Base-by-base conservation (phyloP, 352 stramenopile genomes). In the Discostella stelligera region DNA sequence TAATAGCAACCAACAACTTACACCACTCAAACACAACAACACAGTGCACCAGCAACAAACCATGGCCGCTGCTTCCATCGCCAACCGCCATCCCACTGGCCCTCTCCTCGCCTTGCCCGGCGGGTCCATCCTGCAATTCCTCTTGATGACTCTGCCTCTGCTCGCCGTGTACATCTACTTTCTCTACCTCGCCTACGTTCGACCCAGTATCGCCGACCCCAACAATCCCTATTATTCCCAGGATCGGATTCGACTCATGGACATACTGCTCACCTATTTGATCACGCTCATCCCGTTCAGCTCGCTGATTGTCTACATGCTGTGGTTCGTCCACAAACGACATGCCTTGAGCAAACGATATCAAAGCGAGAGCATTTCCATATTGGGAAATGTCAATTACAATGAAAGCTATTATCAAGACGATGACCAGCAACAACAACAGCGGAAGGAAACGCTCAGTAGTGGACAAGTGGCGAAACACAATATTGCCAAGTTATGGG, bases 101-200 rank as follows among this genome's bases (percentile, higher is more conserved):
- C 80, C 70, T 10, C 69, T 77, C 44, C 62, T 80, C 3, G 72
- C 71, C 44, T 56, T 80, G 23, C 69, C 63, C 52, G 52, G 65
- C 14, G 77, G 77, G 8, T 82, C 73, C 32, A 76, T 84, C 37
- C 13, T 84, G 25, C 82, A 84, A 73, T 85, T 89, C 55, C 23
- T 79, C 13, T 18, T 86, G 3, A 74, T 80, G 46, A 91, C 85
- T 13, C 9, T 88, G 5, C 85, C 85, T 14, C 60, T 91, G 9
- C 46, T 91, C 7, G 67, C n/a, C 13, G 66, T 91, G 2, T 81
- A 89, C 27, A 14, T 83, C 49, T 91, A 89, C 77, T 89, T 91
- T 62, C 76, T 91, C 3, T 82, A 75, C n/a, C 54, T 77, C 5
- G 82, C 77, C 11, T 65, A 58, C 44, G 49, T 74, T 41, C 72